These are phyloP conservation scores for Thymus quinquecostatus DNA, from an alignment of 257 asterid genomes.

Conservation along the genomic window DNA sequence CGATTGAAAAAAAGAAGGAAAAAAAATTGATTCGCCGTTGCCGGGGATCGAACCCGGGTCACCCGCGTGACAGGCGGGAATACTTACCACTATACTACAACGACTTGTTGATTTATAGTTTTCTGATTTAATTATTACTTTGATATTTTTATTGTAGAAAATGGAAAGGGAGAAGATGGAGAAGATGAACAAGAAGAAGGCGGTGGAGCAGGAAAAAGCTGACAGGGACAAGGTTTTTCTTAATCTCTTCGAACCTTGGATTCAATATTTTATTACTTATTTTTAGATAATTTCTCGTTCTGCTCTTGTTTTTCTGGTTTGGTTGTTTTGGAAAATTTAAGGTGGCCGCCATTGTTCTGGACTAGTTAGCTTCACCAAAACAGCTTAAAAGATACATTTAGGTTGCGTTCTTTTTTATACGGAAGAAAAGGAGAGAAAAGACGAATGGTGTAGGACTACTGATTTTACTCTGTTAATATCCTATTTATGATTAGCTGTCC, in stretches of 20 bases:
- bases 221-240: constrained; percentile 59
- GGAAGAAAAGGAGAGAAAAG: background rate
- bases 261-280: no score
- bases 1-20: background rate
- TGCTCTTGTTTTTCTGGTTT: no score
- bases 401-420: no score
- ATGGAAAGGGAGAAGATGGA: constrained; percentile 88
- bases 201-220: constrained; percentile 66
- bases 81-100: constrained; percentile 80
- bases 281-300: no score
- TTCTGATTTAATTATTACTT: no score
- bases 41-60: constrained; percentile 99
- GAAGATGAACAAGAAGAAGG: constrained; percentile 59
- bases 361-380: background rate
- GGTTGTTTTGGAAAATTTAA: background rate
- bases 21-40: constrained; percentile 52
- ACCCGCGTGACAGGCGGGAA: constrained; percentile 96
- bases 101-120: background rate
- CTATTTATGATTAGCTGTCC: constrained; percentile 1
- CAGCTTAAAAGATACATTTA: background rate
- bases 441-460: background rate
- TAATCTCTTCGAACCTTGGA: background rate
- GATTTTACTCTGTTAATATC: background rate
- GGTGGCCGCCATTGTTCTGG: background rate
- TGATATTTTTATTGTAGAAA: constrained; percentile 43